phyloP scores from a whole-genome alignment of 1,284 basidiomycete genomes.

The Ustilago curta region DNA sequence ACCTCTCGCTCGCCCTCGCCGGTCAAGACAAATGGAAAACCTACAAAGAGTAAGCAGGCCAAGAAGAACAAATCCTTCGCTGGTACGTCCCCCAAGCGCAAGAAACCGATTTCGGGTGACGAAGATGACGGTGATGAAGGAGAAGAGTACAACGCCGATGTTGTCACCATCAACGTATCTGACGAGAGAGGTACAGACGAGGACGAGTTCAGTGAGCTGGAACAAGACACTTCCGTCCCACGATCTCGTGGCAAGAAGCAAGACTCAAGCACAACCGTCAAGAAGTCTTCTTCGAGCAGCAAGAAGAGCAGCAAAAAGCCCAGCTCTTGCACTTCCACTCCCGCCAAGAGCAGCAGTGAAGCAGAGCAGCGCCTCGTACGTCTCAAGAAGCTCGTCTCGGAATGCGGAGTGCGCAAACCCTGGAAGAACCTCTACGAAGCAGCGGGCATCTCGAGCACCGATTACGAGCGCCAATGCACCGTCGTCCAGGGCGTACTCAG shows the following conservation, averaged over 20 bases:
- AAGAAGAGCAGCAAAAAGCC: constrained; percentile 8
- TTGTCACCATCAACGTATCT: neutral
- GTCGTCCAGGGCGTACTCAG: constrained; percentile 37
- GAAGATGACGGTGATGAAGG: constrained; percentile 5
- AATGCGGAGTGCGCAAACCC: constrained; percentile 43
- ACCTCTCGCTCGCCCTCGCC: constrained; percentile 13
- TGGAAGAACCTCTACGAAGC: constrained; percentile 54
- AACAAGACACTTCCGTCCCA: constrained; percentile 29
- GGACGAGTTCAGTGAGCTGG: constrained; percentile 39
- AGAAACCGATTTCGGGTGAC: constrained; percentile 1
- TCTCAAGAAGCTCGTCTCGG: constrained; percentile 46
- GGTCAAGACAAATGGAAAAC: neutral
- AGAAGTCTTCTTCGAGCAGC: constrained; percentile 9
- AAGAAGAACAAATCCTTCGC: constrained; percentile 14
- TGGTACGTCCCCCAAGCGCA: constrained; percentile 14
- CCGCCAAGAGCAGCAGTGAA: constrained; percentile 8
- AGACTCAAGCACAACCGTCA: neutral
- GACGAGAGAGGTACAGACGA: neutral
- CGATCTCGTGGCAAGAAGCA: constrained; percentile 14
- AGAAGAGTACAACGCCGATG: neutral
- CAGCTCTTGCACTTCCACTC: neutral
- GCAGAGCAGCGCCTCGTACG: constrained; percentile 34
- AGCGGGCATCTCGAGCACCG: constrained; percentile 14
- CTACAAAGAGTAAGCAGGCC: neutral
- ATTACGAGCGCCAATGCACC: constrained; percentile 25